A percentile compares a stretch with the other conserved stretches of the same genome.
phyloP scores from a whole-genome alignment of 495 filamentous ascomycete genomes.

The Hyaloscypha hepaticicola region DNA sequence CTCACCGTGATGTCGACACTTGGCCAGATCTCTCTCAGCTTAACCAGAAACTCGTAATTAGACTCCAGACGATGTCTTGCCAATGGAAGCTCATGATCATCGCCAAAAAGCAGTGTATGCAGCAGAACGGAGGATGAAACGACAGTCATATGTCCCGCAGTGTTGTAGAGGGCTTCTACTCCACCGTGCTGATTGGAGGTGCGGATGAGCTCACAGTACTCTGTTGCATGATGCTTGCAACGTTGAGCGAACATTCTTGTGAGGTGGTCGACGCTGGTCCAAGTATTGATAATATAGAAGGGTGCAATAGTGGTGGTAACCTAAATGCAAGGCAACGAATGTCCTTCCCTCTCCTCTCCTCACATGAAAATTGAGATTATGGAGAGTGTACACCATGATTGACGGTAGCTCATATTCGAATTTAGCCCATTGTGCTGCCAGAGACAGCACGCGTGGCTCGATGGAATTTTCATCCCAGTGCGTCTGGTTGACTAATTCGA shows the following conservation, averaged over 20 bases:
- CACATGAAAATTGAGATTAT: conserved; percentile 29
- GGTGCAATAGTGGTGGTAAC: conserved; percentile 35
- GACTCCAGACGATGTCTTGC: conserved; percentile 29
- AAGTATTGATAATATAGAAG: conserved; percentile 35
- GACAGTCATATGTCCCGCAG: conserved; percentile 37
- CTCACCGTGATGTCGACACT: conserved; percentile 36
- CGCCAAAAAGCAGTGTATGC: conserved; percentile 35
- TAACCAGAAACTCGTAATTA: conserved; percentile 32
- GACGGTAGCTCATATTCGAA: conserved; percentile 27
- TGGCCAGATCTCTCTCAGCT: conserved; percentile 34
- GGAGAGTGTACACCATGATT: conserved; percentile 5
- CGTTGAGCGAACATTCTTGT: conserved; percentile 26
- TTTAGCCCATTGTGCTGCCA: conserved; percentile 18
- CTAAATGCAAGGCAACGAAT: conserved; percentile 36
- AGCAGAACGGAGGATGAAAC: conserved; percentile 35
- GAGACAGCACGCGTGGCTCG: conserved; percentile 15
- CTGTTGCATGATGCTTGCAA: conserved; percentile 34
- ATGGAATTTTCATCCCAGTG: conserved; percentile 20
- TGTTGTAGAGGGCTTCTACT: conserved; percentile 34
- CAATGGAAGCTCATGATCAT: conserved; percentile 27
- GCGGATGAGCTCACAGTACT: conserved; percentile 32
- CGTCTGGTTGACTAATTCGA: background rate
- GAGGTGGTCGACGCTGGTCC: conserved; percentile 22
- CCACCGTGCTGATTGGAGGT: conserved; percentile 20
- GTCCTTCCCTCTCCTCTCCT: conserved; percentile 28